Base-by-base conservation (phyloP, 441 rosid genomes). In the Arabidopsis hybrid region DNA sequence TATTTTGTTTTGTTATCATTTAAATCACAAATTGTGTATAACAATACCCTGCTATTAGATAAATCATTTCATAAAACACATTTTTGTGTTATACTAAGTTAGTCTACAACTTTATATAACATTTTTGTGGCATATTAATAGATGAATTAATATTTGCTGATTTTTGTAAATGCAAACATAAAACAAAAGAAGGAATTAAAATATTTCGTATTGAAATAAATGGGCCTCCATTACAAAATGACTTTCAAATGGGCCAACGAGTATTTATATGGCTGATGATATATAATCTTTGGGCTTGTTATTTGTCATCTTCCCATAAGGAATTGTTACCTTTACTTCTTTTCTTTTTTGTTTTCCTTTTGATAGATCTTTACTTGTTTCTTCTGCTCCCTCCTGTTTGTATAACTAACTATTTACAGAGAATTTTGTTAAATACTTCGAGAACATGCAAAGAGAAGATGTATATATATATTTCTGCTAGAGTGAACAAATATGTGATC, bases 241-340 rank as follows among this genome's bases (percentile, higher is more conserved):
- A 18, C 2, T 16, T 36, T 59, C 9, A 31, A 26, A 49, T 50
- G 67, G 61, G 49, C 75, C 18, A 2, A 7, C 26, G 26, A 21
- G 26, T 21, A 21, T 21, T 21, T 52, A 52, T 6, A 8, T 8
- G 45, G 32, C 53, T 67, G 52, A 61, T 61, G 1, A 1, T 2
- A 32, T 1, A 21, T 21, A 21, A 21, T 72, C 5, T n/a, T 51
- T 36, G 71, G 71, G 71, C 71, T 56, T 56, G 9, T 3, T 52
- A 40, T 7, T 14, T 2, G 2, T 21, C 7, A 34, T 8, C 63
- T 0, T 21, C 26, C 26, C 26, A 21, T 21, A 21, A 21, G 26
- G 26, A 21, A 21, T 21, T 21, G 26, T 21, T 21, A 21, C 26
- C 26, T 21, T 21, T 21, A 21, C 26, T 21, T 21, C 26, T 21